phyloP scores from a whole-genome alignment of 1,139 yeast species.

The Yarrowia galli region DNA sequence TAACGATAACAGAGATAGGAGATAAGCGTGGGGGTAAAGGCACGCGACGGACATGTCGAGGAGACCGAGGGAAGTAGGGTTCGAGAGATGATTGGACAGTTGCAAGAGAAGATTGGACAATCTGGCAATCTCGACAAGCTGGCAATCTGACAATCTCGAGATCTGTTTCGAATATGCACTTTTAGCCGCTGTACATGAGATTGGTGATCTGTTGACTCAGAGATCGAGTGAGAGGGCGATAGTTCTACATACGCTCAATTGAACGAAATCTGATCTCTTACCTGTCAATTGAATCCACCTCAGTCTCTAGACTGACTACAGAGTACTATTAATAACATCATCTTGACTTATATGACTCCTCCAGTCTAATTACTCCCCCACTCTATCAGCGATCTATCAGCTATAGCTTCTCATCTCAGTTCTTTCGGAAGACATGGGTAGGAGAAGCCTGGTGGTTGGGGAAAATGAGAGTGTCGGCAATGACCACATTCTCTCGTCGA shows the following conservation, averaged over 20 bases:
- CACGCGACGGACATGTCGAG: not conserved
- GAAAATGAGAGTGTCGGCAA: constrained; percentile 80
- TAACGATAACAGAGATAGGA: constrained; percentile 24
- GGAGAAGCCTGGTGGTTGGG: constrained; percentile 84
- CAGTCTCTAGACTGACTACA: not conserved
- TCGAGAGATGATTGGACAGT: not conserved
- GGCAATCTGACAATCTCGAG: too few species aligned
- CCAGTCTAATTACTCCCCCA: too few species aligned
- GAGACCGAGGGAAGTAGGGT: constrained; percentile 30
- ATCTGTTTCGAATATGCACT: not conserved
- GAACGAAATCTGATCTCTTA: not conserved
- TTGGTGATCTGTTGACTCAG: not conserved
- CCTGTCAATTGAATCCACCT: not conserved
- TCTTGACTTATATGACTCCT: not conserved
- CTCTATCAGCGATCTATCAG: too few species aligned
- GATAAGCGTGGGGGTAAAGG: constrained; percentile 14
- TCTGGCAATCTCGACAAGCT: not conserved
- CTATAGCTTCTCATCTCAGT: constrained; percentile 8
- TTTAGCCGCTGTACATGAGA: constrained; percentile 11
- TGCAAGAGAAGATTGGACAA: not conserved
- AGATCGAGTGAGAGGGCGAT: too few species aligned
- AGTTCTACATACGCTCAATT: not conserved
- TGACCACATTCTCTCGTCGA: constrained; percentile 74
- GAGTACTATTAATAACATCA: not conserved
- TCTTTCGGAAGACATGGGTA: constrained; percentile 58